phyloP scores from a whole-genome alignment of 2,329 filamentous ascomycete species.

The Aureobasidium uvarum region DNA sequence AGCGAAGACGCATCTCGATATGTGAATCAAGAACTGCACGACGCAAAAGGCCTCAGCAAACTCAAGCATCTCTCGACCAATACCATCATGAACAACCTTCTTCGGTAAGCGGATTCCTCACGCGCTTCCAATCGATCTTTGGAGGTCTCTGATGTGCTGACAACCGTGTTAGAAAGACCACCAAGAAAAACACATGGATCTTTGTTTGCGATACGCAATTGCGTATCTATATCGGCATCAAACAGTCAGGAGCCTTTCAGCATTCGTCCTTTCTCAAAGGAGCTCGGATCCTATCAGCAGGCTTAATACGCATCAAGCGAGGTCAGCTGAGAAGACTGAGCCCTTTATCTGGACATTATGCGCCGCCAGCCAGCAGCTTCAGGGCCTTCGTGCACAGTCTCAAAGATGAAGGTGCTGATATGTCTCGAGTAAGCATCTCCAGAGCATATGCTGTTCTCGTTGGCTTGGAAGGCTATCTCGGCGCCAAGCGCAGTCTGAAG shows the following conservation, averaged over 20 bases:
- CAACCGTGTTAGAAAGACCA: conserved; percentile 54
- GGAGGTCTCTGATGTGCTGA: background rate
- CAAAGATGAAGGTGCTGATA: conserved; percentile 71
- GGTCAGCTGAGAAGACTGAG: conserved; percentile 73
- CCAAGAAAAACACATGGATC: conserved; percentile 89
- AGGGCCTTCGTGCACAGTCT: conserved; percentile 74
- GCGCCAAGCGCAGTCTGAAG: conserved; percentile 65
- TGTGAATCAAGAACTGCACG: conserved; percentile 61
- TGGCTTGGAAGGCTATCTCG: conserved; percentile 76
- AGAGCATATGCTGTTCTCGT: conserved; percentile 79
- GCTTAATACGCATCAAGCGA: conserved; percentile 79
- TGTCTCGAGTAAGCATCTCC: conserved; percentile 73
- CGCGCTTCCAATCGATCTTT: background rate
- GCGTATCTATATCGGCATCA: conserved; percentile 85
- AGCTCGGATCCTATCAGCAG: conserved; percentile 75
- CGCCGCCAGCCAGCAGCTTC: conserved; percentile 79
- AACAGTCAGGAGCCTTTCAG: conserved; percentile 83
- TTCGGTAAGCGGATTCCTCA: conserved; percentile 48
- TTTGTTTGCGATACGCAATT: conserved; percentile 87
- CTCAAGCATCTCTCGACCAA: conserved; percentile 67
- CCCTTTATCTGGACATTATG: conserved; percentile 72
- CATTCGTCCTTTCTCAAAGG: conserved; percentile 88
- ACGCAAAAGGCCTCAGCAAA: conserved; percentile 60
- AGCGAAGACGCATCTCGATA: conserved; percentile 64
- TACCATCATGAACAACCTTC: conserved; percentile 72